These are phyloP conservation scores for Fonsecaea pedrosoi DNA, from an alignment of 2,329 filamentous ascomycete genomes.

Conservation along the genomic window DNA sequence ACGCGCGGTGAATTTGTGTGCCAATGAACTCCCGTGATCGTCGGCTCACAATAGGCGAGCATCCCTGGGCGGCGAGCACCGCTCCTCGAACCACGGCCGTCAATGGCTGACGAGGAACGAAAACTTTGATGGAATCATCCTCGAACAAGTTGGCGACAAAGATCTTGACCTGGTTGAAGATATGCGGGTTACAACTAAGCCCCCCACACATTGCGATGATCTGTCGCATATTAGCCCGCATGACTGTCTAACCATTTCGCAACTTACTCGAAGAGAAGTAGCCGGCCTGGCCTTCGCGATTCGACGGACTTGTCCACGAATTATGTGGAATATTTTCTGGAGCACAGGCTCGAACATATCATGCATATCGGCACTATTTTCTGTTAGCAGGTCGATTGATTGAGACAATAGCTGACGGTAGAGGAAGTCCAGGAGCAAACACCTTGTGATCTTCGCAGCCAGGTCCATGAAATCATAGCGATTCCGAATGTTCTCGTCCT, in stretches of 20 bases:
- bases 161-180: slow-evolving; percentile 27
- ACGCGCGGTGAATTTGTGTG: slow-evolving; percentile 26
- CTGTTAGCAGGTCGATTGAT: background rate
- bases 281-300: slow-evolving; percentile 14
- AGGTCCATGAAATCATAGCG: slow-evolving; percentile 11
- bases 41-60: slow-evolving; percentile 18
- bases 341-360: slow-evolving; percentile 29
- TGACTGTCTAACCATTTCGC: too few species aligned
- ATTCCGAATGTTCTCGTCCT: background rate
- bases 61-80: slow-evolving; percentile 21
- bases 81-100: slow-evolving; percentile 36
- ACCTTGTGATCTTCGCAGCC: slow-evolving; percentile 7
- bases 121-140: slow-evolving; percentile 13
- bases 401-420: background rate
- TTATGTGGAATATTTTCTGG: slow-evolving; percentile 21
- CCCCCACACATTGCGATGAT: slow-evolving; percentile 30
- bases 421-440: background rate
- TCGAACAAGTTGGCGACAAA: slow-evolving; percentile 24
- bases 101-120: slow-evolving; percentile 32
- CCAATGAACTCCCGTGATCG: slow-evolving; percentile 34
- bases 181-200: slow-evolving; percentile 27
- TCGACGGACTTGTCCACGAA: slow-evolving; percentile 20
- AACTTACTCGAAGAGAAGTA: slow-evolving; percentile 8
- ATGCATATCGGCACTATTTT: slow-evolving; percentile 26
- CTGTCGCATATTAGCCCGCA: slow-evolving; percentile 17